Base-by-base conservation (phyloP, 1,139 yeast species). In the Zygosaccharomyces sapae region DNA sequence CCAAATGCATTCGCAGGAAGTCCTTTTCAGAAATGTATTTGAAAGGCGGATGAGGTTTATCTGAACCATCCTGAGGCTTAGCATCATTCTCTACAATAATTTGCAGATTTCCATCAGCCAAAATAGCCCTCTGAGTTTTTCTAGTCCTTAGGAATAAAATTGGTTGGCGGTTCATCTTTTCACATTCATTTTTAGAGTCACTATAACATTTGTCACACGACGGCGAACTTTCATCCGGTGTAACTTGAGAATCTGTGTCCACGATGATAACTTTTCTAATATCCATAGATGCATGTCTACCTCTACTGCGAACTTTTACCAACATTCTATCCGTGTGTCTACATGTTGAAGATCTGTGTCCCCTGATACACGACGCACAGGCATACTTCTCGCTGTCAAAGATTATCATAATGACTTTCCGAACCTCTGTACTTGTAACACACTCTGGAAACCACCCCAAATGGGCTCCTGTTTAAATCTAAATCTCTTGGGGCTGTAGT, bases 321-420 rank as follows among this genome's bases (percentile, higher is more conserved):
- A 90, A 70, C 30, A 94, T 89, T 43, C 96, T 73, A 44, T 77
- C 74, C 41, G 85, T 80, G 66, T 92, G 98, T 49, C 79, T 79
- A 66, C 98, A 92, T 47, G 83, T 80, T 2, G 94, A 82, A 3
- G 96, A 86, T 38, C 98, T 70, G 64, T 92, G 98, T 18, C 97
- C 97, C 38, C 97, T 73, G 34, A 92, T 88, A 63, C 98, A 92
- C 59, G 83, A 84, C 51, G 81, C 78, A 65, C 96, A 92, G n/a
- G 96, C 88, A 65, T 86, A 86, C 61, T 92, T 87, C 58, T 79
- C 83, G 36, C 86, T 87, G 54, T 86, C 87, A 58, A 86, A 87
- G 43, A 88, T 71, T 49, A 92, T 88, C 97, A 92, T 90, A 22
- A 12, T 38, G n/a, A 25, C 36, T 24, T 8, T 13, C 30, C 35